Percentiles rank a stretch among this genome's conserved stretches.
Conservation (phyloP, 495 filamentous ascomycete genomes). For the Penicillium cosmopolitanum region DNA sequence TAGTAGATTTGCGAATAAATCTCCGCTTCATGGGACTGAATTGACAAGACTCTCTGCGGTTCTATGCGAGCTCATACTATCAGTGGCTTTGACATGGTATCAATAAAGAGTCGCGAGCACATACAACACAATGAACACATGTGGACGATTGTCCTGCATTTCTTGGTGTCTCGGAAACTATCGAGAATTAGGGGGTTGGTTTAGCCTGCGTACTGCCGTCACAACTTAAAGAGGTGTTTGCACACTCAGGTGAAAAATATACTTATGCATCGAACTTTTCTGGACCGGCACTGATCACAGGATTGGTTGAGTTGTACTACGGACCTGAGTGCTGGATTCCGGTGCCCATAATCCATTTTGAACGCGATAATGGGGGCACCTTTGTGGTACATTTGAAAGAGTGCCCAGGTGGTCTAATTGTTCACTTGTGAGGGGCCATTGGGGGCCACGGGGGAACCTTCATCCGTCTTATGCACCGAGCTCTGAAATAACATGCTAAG, state of each 20-base stretch:
- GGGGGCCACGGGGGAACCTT: too few species aligned
- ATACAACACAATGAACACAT: neutral
- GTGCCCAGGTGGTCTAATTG: too few species aligned
- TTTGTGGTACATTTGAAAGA: too few species aligned
- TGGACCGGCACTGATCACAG: conserved; percentile 6
- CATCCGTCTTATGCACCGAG: too few species aligned
- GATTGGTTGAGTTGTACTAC: conserved; percentile 4
- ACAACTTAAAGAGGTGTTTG: too few species aligned
- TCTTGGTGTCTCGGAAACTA: neutral
- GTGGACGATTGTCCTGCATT: neutral
- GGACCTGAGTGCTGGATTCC: conserved; percentile 51
- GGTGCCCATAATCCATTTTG: neutral
- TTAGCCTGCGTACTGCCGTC: neutral
- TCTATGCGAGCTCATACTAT: neutral
- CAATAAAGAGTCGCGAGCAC: neutral
- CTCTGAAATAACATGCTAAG: too few species aligned
- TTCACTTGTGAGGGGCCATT: too few species aligned
- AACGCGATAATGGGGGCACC: neutral
- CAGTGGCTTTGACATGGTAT: neutral
- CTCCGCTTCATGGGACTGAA: conserved; percentile 5
- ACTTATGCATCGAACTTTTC: conserved; percentile 9
- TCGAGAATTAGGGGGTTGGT: neutral
- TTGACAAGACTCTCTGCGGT: conserved; percentile 4
- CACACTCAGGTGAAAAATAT: neutral
- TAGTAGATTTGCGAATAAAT: conserved; percentile 5